phyloP scores from a whole-genome alignment of 768 basidiomycete species.

The Serpula lacrymans region DNA sequence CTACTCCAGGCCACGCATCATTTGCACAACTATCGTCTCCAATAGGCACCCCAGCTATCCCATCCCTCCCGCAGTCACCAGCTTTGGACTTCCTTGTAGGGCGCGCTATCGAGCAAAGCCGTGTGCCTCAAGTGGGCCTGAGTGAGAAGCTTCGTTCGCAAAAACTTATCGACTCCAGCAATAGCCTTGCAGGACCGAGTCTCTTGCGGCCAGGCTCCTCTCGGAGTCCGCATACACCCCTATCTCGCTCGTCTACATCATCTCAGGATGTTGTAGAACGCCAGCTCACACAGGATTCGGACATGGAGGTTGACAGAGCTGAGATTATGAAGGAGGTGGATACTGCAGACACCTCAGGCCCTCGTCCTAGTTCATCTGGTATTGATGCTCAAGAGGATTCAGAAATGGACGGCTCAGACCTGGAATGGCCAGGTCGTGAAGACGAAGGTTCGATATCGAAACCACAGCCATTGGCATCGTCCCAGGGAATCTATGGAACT shows the following conservation, averaged over 20 bases:
- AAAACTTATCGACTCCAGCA: not conserved
- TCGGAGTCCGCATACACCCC: not conserved
- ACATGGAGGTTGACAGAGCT: slow-evolving; percentile 16
- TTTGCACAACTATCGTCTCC: slow-evolving; percentile 22
- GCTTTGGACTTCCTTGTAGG: slow-evolving; percentile 13
- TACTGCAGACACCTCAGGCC: not conserved
- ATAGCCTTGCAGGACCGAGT: slow-evolving; percentile 3
- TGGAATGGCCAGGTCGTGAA: slow-evolving; percentile 26
- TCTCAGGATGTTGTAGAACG: slow-evolving; percentile 44
- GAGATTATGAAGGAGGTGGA: not conserved
- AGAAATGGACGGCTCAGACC: slow-evolving; percentile 13
- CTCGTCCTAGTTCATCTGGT: no score
- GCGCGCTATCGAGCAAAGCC: slow-evolving; percentile 6
- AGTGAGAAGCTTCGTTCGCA: slow-evolving; percentile 17
- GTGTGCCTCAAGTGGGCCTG: slow-evolving; percentile 14
- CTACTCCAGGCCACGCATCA: no score
- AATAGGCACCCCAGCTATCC: slow-evolving; percentile 8
- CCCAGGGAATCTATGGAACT: no score
- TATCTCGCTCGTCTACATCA: slow-evolving; percentile 27
- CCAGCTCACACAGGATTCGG: slow-evolving; percentile 44
- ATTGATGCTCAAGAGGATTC: not conserved
- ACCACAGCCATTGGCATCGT: no score
- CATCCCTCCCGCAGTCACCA: slow-evolving; percentile 16
- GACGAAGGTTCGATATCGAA: no score
- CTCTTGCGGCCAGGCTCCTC: slow-evolving; percentile 5